Evolutionary conservation across 228 moss, liverwort and hornwort species (phyloP), one percentile per base, ranked within the genome.

Genomic region (Sphagnum fallax): DNA sequence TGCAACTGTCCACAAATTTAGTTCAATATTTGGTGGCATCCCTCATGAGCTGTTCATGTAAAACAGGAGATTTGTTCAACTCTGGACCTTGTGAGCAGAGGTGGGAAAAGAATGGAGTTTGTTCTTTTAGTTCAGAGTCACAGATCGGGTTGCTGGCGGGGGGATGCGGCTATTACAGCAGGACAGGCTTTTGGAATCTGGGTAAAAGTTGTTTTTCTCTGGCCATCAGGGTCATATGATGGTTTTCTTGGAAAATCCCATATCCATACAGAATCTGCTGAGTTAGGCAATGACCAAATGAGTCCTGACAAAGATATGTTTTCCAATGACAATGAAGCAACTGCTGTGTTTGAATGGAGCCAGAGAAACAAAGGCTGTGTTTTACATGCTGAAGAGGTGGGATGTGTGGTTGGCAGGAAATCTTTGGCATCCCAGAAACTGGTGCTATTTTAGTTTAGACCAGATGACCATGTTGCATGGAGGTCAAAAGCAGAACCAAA

Each of bases 381-480:
- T 10, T 12, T 86, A 51, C 83, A 90, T 64, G 89, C 73, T 64
- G 88, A 91, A 73, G 81, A 80, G 69, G 71, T 69, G 58, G 60
- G 53, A 63, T 70, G 49, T 70, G 49, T 50, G 75, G 70, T 12
- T 93, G 91, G 97, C 93, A 86, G 88, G 77, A 84, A 47, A 68
- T 83, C 6, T 84, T 88, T 77, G 70, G 67, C 18, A 59, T 90
- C 72, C 79, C 88, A 48, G 78, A 75, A 48, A 64, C 71, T 62
- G 88, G 88, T 60, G 91, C 91, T 64, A 84, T 91, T 82, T 61
- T 97, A 61, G 82, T 97, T 97, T 12, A 81, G 97, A 72, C 97
- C 97, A 11, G 97, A 97, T 69, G 88, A 90, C 51, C 97, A 91
- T 72, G 81, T 93, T 63, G 88, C 91, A 11, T 93, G 93, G 97